Base-by-base conservation (phyloP, 352 stramenopile genomes). In the Aphanomyces astaci region DNA sequence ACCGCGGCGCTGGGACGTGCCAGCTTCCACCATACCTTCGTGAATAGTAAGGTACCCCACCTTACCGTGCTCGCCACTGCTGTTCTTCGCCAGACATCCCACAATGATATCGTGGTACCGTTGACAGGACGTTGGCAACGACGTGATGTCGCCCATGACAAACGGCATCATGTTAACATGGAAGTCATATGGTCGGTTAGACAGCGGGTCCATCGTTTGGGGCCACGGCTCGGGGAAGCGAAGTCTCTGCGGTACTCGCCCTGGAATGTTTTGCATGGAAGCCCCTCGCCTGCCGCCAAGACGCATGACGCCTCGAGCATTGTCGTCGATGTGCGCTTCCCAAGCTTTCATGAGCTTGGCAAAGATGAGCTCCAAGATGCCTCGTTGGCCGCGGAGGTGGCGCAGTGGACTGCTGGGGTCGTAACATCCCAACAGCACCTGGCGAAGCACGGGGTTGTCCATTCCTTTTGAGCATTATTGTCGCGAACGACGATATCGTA, bases 31-130 rank as follows among this genome's bases (percentile, higher is more conserved):
- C 10, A 31, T 31, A 49, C 69, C 15, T 43, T 73, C 69, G 49
- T 73, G 30, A 3, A 73, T 63, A 2, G 69, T 73, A 7, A 73
- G 28, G 30, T 73, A 73, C 11, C 49, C 69, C 40, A 71, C 45
- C 11, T 66, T 52, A 2, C 30, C 56, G 10, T n/a, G 15, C 27
- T 70, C 64, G 46, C 36, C 1, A 25, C 51, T 39, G 7, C 0
- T 59, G 27, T 36, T 59, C 5, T 19, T 36, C 11, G 15, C 5
- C 4, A 59, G 51, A n/a, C 51, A 59, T 33, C 5, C 7, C 30
- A 24, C 11, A 36, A 59, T 59, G 19, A 59, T 59, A 19, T 13
- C n/a, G n/a, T 39, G 25, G 51, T 66, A 56, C 30, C 60, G 60
- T 11, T 24, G 45, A 15, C 60, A 66, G 11, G 33, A 45, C n/a